Evolutionary conservation across 768 basidiomycete species (phyloP), one percentile per base, ranked within the genome.

Genomic region (Suillus ampliporus): DNA sequence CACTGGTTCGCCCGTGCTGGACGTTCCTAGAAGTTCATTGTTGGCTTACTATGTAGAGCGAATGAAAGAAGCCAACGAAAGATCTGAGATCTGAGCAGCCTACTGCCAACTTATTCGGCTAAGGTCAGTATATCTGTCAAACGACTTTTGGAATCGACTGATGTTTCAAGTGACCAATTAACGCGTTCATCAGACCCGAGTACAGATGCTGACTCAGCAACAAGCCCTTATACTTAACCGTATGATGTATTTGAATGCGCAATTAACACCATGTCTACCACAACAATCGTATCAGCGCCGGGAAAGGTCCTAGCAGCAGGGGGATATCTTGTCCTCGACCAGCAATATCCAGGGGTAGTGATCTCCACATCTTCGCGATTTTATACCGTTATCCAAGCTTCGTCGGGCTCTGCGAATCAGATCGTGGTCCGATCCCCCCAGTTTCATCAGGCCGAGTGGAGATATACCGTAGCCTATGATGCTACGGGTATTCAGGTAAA

Each of bases 281-380:
- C 84, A 52, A 94, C 91, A 35, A 84, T 91, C 57, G 86, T 97
- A 64, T 98, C 96, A 38, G 86, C 95, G 1, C 93, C 97, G 11
- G 97, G 97, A 65, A 99, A 99, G 77, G 96, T 97, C 57, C 85
- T 99, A 60, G 76, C 97, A 60, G 94, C 96, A 11, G 97, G 97
- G 2, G 97, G 97, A 2, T 99, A 99, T 79, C 91, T 99, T 66
- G 94, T 99, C 34, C 90, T 99, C 64, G 95, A 99, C 76, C 89
- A 86, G 21, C 78, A 83, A 7, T 94, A 92, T 72, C 87, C 90
- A 35, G 97, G 97, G 56, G 78, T 93, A 63, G 95, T 96, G 50
- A 84, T 99, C 50, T 93, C 95, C 1, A 95, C 97, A 17, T 94
- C 94, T 13, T 94, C 95, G 23, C 87, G 97, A 44, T 99, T 99